Evolutionary conservation across 805 yeast genomes (phyloP), one percentile per base, ranked within the genome.

Genomic region (Candida incommunis): DNA sequence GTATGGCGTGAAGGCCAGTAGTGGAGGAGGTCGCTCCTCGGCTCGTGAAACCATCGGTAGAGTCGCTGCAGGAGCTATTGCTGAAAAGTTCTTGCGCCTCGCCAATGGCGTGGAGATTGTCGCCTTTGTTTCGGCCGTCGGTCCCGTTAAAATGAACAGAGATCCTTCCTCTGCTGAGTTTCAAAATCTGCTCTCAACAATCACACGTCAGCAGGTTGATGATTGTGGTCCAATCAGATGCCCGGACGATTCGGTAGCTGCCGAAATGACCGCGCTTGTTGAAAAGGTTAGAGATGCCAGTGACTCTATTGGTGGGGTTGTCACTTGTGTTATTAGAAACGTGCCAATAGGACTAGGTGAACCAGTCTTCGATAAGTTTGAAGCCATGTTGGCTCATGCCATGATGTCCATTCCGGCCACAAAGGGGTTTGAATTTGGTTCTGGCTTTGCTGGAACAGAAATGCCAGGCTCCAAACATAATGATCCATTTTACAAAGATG

Each of bases 31-130:
- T 50, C 78, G 98, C 61, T 82, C 96, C 11, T 78, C 90, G 41
- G 98, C 98, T 5, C 78, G 98, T 65, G 98, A 92, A 67, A 92
- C 98, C 40, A 92, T 92, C 56, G 98, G 98, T 47, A 78, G 98
- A 65, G 98, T 92, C 45, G 97, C 97, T 42, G 97, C 96, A 5
- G 96, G 96, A 59, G 97, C 96, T 43, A 79, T 92, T 64, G 98
- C 98, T 43, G 98, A 92, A 65, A 90, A 88, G 67, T 80, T 85
- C 51, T 73, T 92, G 58, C 60, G 67, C 42, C 78, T 81, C 54
- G 82, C 83, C 45, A 78, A 82, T 59, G 74, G 76, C 48, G 92
- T 92, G 41, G 97, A 90, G 64, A 85, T 92, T 56, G 96, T 92
- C 42, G 98, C 96, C 0, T 92, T 92, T 65, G 96, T 90, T 21